These are phyloP conservation scores for Camellia lanceoleosa DNA, from an alignment of 148 eudicot species.

Conservation along the genomic window DNA sequence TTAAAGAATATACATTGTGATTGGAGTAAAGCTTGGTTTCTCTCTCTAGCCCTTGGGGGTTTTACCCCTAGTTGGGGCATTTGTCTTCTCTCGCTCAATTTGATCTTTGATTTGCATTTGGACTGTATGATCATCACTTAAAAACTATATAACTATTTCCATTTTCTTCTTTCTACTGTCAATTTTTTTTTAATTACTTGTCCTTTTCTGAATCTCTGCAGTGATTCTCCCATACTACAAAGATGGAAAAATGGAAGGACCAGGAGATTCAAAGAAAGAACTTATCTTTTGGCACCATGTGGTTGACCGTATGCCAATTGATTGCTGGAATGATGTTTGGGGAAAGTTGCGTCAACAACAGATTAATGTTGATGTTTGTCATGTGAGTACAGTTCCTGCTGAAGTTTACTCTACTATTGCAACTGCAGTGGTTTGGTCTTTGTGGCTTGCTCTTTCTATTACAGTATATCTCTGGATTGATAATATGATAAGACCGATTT, in stretches of 20 bases:
- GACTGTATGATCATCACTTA: not conserved
- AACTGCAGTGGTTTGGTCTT: constrained; percentile 86
- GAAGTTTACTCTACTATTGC: constrained; percentile 82
- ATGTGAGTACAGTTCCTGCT: constrained; percentile 58
- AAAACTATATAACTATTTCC: not conserved
- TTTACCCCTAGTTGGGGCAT: too few relatives aligned
- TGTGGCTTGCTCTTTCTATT: constrained; percentile 88
- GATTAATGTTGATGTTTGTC: constrained; percentile 77
- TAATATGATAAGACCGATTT: constrained; percentile 69
- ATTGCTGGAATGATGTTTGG: constrained; percentile 94
- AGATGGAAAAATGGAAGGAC: constrained; percentile 39
- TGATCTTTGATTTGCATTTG: too few relatives aligned
- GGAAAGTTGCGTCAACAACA: constrained; percentile 84
- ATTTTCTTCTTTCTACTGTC: not conserved
- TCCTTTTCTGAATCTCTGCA: constrained; percentile 25
- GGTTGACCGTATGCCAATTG: constrained; percentile 86
- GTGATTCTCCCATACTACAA: constrained; percentile 82
- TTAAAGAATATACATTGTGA: too few relatives aligned
- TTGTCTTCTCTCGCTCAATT: too few relatives aligned
- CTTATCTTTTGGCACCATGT: constrained; percentile 69
- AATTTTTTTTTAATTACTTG: not conserved
- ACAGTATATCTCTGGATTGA: constrained; percentile 77
- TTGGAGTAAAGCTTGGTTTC: too few relatives aligned
- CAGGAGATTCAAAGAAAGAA: constrained; percentile 39
- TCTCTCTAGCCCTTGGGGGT: too few relatives aligned